Evolutionary conservation across 108 stramenopile genomes (phyloP).

Genomic region (Pseudonitzschia delicatissima): DNA sequence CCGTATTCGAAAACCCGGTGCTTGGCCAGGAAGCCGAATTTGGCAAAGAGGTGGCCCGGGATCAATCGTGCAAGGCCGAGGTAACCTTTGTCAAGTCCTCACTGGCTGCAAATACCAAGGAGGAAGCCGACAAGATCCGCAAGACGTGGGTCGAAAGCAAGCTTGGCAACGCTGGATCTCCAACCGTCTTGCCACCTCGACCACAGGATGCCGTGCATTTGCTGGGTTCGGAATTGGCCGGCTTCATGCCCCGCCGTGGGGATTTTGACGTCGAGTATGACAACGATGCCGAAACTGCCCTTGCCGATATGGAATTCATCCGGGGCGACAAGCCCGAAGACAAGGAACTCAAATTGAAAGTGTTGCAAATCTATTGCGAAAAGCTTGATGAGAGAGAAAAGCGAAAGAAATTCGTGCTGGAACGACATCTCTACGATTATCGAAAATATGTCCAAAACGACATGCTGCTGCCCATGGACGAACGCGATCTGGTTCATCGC

Average conservation of each 20-base stretch:
- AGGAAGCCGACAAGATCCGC: conserved; percentile 58
- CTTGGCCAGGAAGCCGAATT: too few species aligned
- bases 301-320: conserved; percentile 93
- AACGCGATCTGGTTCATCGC: conserved; percentile 84
- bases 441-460: conserved; percentile 68
- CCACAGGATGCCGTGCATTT: conserved; percentile 62
- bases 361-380: conserved; percentile 84
- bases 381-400: conserved; percentile 87
- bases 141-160: conserved; percentile 70
- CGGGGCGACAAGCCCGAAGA: conserved; percentile 77
- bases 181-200: conserved; percentile 76
- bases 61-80: conserved; percentile 72
- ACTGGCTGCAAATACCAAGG: conserved; percentile 29
- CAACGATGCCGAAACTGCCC: conserved; percentile 88
- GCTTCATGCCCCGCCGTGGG: conserved; percentile 92
- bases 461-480: conserved; percentile 68
- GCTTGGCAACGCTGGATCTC: conserved; percentile 47
- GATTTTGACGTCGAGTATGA: conserved; percentile 97
- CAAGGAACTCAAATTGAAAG: conserved; percentile 80
- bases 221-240: conserved; percentile 78
- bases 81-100: conserved; percentile 62
- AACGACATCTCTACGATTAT: conserved; percentile 77
- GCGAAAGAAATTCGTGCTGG: conserved; percentile 81
- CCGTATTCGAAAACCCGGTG: conserved; percentile 40
- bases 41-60: conserved; percentile 81